Evolutionary conservation across 164 flowering plant species (phyloP), one percentile per base, ranked within the genome.

Genomic region (Houttuynia cordata): DNA sequence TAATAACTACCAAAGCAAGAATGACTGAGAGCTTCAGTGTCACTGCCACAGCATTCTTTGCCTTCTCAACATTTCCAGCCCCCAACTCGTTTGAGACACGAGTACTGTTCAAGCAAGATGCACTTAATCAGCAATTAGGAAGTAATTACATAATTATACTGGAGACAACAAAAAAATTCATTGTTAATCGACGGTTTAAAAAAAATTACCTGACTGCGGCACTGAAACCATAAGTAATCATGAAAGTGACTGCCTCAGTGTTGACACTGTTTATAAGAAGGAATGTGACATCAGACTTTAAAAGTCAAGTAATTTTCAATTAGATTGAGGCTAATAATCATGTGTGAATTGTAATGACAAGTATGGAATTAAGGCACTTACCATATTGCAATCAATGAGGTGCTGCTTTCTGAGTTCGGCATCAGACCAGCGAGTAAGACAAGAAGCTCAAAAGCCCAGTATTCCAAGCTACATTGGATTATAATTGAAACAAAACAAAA

Each of bases 81-180:
- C 97, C 97, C 61, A 91, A 62, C 68, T 88, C 97, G 70, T 91
- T 91, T 5, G 96, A 88, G 45, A 91, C 97, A 54, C 96, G 80
- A 47, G 96, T 91, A 78, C 97, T 91, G 83, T 56, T 47, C 25
- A 47, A 53, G 23, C 23, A 45, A 45, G 8, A 12, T 12, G 17
- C 49, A 45, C 7, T 45, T 51, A 5, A 4, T 39, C 17, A n/a
- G 22, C 5, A 12, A 7, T 17, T 12, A 10, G 13, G 12, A 45
- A 30, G 2, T 30, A 30, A 30, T n/a, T n/a, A n/a, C n/a, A n/a
- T n/a, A n/a, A n/a, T n/a, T n/a, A 30, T 30, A 30, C 37, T 2
- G 37, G 6, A 30, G 2, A 2, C 6, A 30, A 30, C 1, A 45
- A 8, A 6, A 54, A 3, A 24, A 23, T 18, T n/a, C 0, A 17